These are phyloP conservation scores for Penicillium vulpinum DNA, from an alignment of 2,329 filamentous ascomycete species.

Conservation along the genomic window DNA sequence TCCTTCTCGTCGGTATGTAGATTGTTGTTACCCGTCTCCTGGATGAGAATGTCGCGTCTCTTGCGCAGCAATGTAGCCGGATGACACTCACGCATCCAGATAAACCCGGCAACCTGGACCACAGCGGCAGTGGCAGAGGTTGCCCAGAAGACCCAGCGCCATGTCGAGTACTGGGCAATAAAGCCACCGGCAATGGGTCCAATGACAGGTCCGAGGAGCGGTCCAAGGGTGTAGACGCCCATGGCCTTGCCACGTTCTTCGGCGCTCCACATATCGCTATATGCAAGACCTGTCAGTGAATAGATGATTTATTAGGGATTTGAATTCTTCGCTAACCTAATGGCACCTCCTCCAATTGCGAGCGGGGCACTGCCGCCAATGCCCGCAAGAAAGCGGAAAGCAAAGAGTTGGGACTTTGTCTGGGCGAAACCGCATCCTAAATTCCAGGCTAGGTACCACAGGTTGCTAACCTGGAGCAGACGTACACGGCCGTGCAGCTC, in stretches of 20 bases:
- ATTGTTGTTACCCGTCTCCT: background rate
- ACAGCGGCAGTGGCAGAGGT: constrained; percentile 60
- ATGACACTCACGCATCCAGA: constrained; percentile 63
- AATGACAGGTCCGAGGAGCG: constrained; percentile 62
- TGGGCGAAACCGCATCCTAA: constrained; percentile 57
- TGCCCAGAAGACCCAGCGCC: constrained; percentile 70
- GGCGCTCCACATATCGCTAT: constrained; percentile 27
- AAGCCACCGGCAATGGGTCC: constrained; percentile 65
- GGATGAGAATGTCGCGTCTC: constrained; percentile 40
- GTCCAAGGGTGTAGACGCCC: constrained; percentile 59
- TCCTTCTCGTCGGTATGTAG: constrained; percentile 33
- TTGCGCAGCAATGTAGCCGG: constrained; percentile 59
- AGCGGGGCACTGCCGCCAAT: constrained; percentile 8
- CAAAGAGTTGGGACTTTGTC: constrained; percentile 52
- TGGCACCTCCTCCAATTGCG: background rate
- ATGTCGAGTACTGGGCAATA: constrained; percentile 60
- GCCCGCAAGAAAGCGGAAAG: constrained; percentile 51
- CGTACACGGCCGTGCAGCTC: constrained; percentile 55
- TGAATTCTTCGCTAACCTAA: background rate
- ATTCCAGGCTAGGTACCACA: constrained; percentile 56
- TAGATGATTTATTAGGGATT: too few relatives aligned
- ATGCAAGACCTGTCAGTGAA: constrained; percentile 25
- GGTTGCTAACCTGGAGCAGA: constrained; percentile 52
- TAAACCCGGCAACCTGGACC: constrained; percentile 59
- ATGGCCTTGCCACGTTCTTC: constrained; percentile 62